These are phyloP conservation scores for Escovopsis weberi DNA, from an alignment of 2,329 filamentous ascomycete genomes.

Conservation along the genomic window DNA sequence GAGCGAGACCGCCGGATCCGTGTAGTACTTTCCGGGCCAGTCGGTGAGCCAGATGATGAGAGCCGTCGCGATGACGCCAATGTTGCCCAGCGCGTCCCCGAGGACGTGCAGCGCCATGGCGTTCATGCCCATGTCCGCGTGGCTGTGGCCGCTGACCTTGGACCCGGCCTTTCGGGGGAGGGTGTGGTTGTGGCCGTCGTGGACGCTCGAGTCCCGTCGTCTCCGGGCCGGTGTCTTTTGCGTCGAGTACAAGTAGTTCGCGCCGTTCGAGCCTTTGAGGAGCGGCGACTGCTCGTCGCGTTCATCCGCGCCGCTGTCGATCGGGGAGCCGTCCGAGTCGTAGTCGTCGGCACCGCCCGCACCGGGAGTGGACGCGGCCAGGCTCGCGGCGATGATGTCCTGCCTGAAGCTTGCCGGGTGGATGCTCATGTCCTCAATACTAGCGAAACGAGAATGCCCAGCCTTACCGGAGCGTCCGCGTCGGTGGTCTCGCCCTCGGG, in stretches of 20 bases:
- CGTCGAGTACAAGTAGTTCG: constrained; percentile 12
- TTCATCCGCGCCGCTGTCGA: constrained; percentile 25
- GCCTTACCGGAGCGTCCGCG: constrained; percentile 30
- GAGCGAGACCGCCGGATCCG: constrained; percentile 82
- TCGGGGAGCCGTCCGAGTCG: constrained; percentile 31
- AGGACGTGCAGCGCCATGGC: constrained; percentile 64
- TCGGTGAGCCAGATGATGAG: constrained; percentile 84
- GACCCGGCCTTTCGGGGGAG: constrained; percentile 49
- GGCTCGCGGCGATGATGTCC: constrained; percentile 78
- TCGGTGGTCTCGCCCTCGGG: constrained; percentile 27
- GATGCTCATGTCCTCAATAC: constrained; percentile 62
- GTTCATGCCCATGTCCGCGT: constrained; percentile 91
- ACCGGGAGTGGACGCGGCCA: constrained; percentile 29
- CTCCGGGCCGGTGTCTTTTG: constrained; percentile 8
- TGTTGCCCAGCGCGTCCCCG: constrained; percentile 73
- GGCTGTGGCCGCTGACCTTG: constrained; percentile 58
- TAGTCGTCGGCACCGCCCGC: constrained; percentile 40
- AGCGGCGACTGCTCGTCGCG: constrained; percentile 32
- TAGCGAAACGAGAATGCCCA: constrained; percentile 45
- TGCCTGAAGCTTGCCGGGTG: constrained; percentile 84
- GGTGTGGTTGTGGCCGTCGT: constrained; percentile 67
- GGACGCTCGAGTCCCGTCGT: constrained; percentile 38
- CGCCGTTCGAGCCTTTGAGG: constrained; percentile 25
- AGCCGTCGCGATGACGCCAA: constrained; percentile 71
- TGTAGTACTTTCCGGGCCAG: constrained; percentile 70